Evolutionary conservation across 2,329 filamentous ascomycete genomes (phyloP).

Genomic region (Penicillium hordei): DNA sequence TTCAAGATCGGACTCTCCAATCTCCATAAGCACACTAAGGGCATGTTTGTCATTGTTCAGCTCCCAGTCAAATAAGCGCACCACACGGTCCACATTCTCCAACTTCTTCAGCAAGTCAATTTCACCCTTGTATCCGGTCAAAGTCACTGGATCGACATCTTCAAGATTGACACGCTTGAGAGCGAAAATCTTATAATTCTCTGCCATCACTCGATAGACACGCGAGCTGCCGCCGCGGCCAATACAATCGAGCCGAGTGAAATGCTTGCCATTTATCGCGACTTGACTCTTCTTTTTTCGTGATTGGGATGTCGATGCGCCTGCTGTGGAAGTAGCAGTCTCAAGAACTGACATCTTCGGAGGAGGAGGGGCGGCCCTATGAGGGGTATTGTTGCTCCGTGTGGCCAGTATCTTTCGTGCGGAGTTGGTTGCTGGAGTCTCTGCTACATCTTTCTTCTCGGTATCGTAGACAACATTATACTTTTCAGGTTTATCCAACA

Average conservation of each 20-base stretch:
- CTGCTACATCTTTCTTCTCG: conserved; percentile 45
- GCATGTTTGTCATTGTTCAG: conserved; percentile 88
- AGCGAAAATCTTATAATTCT: conserved; percentile 94
- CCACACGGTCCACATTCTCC: conserved; percentile 81
- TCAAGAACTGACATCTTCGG: conserved; percentile 98
- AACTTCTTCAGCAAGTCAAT: conserved; percentile 86
- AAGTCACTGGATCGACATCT: conserved; percentile 78
- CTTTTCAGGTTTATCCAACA: conserved; percentile 59
- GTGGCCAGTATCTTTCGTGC: conserved; percentile 51
- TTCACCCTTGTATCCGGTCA: conserved; percentile 89
- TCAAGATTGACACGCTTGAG: conserved; percentile 90
- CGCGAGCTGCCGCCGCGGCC: conserved; percentile 90
- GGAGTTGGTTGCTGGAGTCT: conserved; percentile 47
- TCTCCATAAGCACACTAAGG: conserved; percentile 92
- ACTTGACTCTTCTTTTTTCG: conserved; percentile 79
- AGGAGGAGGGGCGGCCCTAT: conserved; percentile 74
- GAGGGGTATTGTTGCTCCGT: conserved; percentile 69
- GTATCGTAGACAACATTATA: conserved; percentile 52
- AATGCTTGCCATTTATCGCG: conserved; percentile 85
- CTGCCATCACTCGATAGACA: conserved; percentile 94
- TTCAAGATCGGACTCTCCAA: conserved; percentile 90
- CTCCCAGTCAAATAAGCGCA: conserved; percentile 88
- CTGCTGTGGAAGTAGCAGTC: conserved; percentile 78
- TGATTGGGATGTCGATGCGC: conserved; percentile 71
- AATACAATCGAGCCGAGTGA: conserved; percentile 84